Evolutionary conservation across 2,329 filamentous ascomycete genomes (phyloP).

Genomic region (Venturia carpophila): DNA sequence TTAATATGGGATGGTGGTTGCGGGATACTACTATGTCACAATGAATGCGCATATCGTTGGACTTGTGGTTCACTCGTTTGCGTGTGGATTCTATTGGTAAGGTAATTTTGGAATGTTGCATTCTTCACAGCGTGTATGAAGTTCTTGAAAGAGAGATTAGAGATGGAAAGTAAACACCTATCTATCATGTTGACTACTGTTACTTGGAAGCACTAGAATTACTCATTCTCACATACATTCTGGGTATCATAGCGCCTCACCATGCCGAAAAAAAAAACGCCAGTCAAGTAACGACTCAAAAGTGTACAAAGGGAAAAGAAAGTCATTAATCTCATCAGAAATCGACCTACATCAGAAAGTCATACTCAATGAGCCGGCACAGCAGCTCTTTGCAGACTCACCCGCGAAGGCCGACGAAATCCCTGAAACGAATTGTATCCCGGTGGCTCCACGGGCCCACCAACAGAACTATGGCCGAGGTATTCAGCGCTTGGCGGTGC

Average conservation of each 20-base stretch:
- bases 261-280: background rate
- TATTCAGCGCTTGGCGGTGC: constrained; percentile 12
- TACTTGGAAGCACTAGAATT: background rate
- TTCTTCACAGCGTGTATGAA: background rate
- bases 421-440: constrained; percentile 7
- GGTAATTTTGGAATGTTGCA: background rate
- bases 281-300: background rate
- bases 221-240: background rate
- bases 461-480: constrained; percentile 1
- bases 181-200: background rate
- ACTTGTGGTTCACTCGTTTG: background rate
- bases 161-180: background rate
- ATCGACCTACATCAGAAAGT: background rate
- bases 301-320: background rate
- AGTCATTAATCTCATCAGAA: background rate
- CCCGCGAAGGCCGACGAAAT: background rate
- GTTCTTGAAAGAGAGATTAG: background rate
- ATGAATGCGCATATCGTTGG: background rate
- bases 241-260: constrained; percentile 6
- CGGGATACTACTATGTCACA: no score
- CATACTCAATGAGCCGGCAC: constrained; percentile 3
- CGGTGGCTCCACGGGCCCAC: background rate
- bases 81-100: background rate
- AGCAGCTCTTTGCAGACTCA: background rate
- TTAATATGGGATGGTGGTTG: no score